Conservation (phyloP, 495 filamentous ascomycete genomes). For the Xylaria acuta region DNA sequence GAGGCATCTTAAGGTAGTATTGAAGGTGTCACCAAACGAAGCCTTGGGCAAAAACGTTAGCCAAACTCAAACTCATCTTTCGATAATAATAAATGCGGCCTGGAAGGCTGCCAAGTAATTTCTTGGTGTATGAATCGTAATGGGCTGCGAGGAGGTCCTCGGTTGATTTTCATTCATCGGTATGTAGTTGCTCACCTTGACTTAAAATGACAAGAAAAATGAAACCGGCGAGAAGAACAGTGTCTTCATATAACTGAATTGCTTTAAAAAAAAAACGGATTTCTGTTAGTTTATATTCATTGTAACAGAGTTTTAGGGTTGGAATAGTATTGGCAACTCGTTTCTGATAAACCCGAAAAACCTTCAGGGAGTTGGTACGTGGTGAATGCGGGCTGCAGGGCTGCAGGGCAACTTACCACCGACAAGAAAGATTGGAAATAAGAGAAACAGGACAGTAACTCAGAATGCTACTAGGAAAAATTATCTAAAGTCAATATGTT, state of each 20-base stretch:
- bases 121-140: neutral
- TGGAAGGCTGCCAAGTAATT: neutral
- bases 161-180: neutral
- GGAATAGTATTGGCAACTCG: neutral
- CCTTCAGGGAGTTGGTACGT: neutral
- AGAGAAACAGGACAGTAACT: neutral
- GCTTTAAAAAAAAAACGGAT: neutral
- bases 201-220: neutral
- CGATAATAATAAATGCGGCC: neutral
- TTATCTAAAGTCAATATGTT: neutral
- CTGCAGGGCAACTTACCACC: neutral
- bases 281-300: neutral
- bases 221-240: neutral
- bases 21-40: neutral
- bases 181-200: neutral
- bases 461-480: neutral
- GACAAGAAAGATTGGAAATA: neutral
- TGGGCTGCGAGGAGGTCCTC: neutral
- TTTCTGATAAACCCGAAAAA: neutral
- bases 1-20: constrained; percentile 1
- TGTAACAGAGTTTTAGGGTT: neutral
- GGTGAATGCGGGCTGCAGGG: neutral
- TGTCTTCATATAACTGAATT: neutral
- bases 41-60: neutral
- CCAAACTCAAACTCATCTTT: neutral